Evolutionary conservation across 257 asterid species (phyloP), one percentile per base, ranked within the genome.

Genomic region (Solanum okadae): DNA sequence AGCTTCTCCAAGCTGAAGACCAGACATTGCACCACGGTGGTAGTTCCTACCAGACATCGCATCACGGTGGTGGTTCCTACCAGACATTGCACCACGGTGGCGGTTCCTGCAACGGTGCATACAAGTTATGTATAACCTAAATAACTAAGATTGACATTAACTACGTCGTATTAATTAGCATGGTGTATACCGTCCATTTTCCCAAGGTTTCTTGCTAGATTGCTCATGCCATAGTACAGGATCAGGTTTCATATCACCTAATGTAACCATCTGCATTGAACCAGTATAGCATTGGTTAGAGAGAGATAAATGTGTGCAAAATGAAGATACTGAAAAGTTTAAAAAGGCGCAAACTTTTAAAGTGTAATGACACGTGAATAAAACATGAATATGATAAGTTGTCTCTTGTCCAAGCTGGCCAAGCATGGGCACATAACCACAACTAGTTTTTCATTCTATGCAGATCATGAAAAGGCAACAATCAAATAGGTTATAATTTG

Each of bases 221-320:
- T 97, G 98, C 92, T 96, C 98, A 33, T 97, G 99, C 99, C 99
- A 97, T 73, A 96, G 95, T 86, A 87, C 94, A 52, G 99, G 99
- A 1, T 91, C 98, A 5, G 99, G 98, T 92, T 92, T 94, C 76
- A 97, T 88, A 91, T 97, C 99, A 87, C 95, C 95, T 23, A 90
- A 33, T 3, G 95, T 88, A 86, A 97, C 99, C 87, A 42, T 93
- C 99, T 97, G 92, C 87, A 90, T 82, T 16, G 29, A 82, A 49
- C 22, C 86, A 82, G 67, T 49, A 81, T 31, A 8, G 65, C 65
- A 81, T 16, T 46, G 44, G 31, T 82, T 27, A 82, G 86, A 46
- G 70, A 56, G 86, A 10, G 44, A 82, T 82, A 82, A 49, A 81
- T 46, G 22, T 9, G 1, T 49, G 31, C 86, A 49, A 49, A 82